Conservation (phyloP, 116 monocot genomes). For the Phalaenopsis hybrid region DNA sequence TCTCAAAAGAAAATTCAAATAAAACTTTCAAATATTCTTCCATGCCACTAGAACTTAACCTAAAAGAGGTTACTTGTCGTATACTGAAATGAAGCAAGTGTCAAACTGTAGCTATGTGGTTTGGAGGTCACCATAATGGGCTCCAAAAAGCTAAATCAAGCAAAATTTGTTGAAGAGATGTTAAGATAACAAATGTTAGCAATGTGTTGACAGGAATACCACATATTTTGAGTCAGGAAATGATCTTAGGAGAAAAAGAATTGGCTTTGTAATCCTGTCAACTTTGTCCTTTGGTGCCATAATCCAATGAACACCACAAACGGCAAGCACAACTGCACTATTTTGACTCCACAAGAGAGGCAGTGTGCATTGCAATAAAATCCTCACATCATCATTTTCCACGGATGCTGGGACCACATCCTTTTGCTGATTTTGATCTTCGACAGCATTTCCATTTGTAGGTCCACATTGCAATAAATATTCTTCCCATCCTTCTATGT, state of each 20-base stretch:
- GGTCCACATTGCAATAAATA: constrained; percentile 16
- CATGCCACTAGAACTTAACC: not conserved
- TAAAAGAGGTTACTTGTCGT: not conserved
- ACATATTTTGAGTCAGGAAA: constrained; percentile 77
- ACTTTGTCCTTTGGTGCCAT: constrained; percentile 54
- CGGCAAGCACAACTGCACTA: constrained; percentile 83
- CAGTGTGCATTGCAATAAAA: constrained; percentile 74
- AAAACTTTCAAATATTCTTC: not conserved
- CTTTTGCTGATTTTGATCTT: constrained; percentile 4
- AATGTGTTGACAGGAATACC: constrained; percentile 23
- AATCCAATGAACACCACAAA: constrained; percentile 92
- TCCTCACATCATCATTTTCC: constrained; percentile 64
- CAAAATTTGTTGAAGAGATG: not conserved
- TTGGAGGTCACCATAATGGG: not conserved
- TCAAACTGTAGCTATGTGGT: not conserved
- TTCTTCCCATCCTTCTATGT: constrained; percentile 55
- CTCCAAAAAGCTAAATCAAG: not conserved
- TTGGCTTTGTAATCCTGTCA: constrained; percentile 71
- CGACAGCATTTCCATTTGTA: constrained; percentile 10
- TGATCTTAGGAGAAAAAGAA: constrained; percentile 79
- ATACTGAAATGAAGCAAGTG: not conserved
- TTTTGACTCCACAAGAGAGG: constrained; percentile 99
- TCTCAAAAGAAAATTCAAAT: not conserved
- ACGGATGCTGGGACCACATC: constrained; percentile 21
- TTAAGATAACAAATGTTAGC: not conserved